Evolutionary conservation across 2,329 filamentous ascomycete genomes (phyloP), one percentile per base, ranked within the genome.

Genomic region (Sporothrix sp.): DNA sequence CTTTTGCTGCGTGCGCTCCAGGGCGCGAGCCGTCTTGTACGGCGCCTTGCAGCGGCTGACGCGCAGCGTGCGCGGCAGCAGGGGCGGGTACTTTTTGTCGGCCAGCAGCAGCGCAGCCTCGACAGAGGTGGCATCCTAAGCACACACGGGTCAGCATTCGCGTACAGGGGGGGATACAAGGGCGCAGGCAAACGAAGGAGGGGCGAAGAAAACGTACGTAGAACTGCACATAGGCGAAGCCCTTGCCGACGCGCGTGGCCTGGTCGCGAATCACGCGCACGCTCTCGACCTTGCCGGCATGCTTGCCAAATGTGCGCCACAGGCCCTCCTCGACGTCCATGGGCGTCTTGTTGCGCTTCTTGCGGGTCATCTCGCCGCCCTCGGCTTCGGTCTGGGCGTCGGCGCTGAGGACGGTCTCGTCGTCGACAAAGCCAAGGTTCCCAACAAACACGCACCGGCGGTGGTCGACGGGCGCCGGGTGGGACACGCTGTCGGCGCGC

Each of bases 161-260:
- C n/a, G n/a, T n/a, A n/a, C n/a, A n/a, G n/a, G n/a, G n/a, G n/a
- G n/a, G n/a, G n/a, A n/a, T n/a, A n/a, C n/a, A n/a, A n/a, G n/a
- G n/a, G n/a, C n/a, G n/a, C n/a, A n/a, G n/a, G n/a, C n/a, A n/a
- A n/a, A n/a, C n/a, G n/a, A n/a, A n/a, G n/a, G n/a, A n/a, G n/a
- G n/a, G n/a, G n/a, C n/a, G n/a, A 14, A 21, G 6, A 21, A 10
- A n/a, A 45, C 43, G 16, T 20, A 82, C 80, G 62, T 84, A 80
- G 68, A 98, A 98, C 63, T 98, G 93, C 14, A 98, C 91, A 62
- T 98, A 98, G 55, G 94, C 94, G 63, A 98, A 88, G 4, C 93
- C 93, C 65, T 98, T 98, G 61, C 93, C 89, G 27, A 98, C 87
- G 45, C 94, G 81, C 7, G 94, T 98, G 58, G 85, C 84, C 56